Base-by-base conservation (phyloP, 163 green algal genomes). In the Smithsoniella earleae region DNA sequence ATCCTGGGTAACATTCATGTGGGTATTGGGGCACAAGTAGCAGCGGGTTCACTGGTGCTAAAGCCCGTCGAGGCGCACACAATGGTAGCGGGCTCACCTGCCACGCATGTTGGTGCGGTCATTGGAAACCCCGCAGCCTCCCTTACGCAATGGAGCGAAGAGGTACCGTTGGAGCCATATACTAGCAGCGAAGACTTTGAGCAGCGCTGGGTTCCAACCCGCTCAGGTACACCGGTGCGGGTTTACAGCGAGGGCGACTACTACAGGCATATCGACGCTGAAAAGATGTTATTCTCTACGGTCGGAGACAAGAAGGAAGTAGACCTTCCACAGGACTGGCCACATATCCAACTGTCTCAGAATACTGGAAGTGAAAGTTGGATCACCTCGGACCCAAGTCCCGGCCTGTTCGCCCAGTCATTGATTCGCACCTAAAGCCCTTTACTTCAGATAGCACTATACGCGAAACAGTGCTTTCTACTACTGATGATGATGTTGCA, bases 1-100 rank as follows among this genome's bases (percentile, higher is more conserved):
- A 83, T 97, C 31, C 82, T 99, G 36, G 94, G 94, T 63, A 98
- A 97, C 86, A 98, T 98, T 76, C 31, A 2, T 2, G 82, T 98
- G 28, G 94, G 91, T 3, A 80, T 88, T 38, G 89, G 91, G 13
- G 86, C 88, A 2, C 86, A 89, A 81, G 81, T 98, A n/a, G 92
- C 90, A 3, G 91, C 92, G 0, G 93, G 94, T 2, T 92, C 82
- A 0, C 79, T 98, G 55, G 94, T 99, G 36, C 83, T 98, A 2
- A 97, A 97, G 62, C 77, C 87, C n/a, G 94, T 99, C 62, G 77
- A 82, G 3, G 77, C 84, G 0, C 83, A 85, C 72, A 92, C 83
- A 0, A 91, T 96, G 85, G 90, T 97, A 31, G 92, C 91, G 2
- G 93, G 93, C 0, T 89, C 82, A 0, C 93, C 93, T 1, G 93